phyloP scores from a whole-genome alignment of 2,329 filamentous ascomycete genomes.

The Diaporthe nobilis region DNA sequence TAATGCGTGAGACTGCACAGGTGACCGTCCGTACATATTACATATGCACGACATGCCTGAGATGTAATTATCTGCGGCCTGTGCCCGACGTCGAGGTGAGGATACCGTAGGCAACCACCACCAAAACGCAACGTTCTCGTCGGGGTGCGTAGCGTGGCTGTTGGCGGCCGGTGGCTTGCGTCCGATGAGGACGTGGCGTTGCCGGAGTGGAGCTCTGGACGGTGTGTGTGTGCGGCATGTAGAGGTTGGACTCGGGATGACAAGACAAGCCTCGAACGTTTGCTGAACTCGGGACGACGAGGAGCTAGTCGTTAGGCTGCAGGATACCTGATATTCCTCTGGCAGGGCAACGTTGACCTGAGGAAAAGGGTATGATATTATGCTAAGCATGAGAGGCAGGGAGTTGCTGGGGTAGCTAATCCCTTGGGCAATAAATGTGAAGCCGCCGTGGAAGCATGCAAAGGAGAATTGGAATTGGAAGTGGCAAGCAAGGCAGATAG shows the following conservation, averaged over 20 bases:
- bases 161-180: slow-evolving; percentile 15
- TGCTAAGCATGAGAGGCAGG: not conserved
- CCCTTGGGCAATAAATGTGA: slow-evolving; percentile 11
- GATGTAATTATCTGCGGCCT: too few relatives aligned
- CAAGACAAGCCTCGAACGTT: not conserved
- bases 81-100: not conserved
- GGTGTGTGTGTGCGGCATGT: not conserved
- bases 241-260: slow-evolving; percentile 14
- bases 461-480: not conserved
- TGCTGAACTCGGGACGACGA: not conserved
- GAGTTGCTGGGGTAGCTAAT: not conserved
- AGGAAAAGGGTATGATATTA: not conserved
- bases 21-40: not conserved
- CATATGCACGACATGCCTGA: not conserved
- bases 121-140: slow-evolving; percentile 11
- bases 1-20: not conserved
- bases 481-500: not conserved
- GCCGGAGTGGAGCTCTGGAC: slow-evolving; percentile 18
- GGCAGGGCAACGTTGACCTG: not conserved
- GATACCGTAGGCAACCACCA: not conserved
- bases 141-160: not conserved
- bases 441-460: slow-evolving; percentile 14
- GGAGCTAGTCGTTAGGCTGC: not conserved
- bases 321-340: not conserved
- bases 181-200: slow-evolving; percentile 8